Conservation (phyloP, 305 asterid species). For the Fraxinus angustifolia region DNA sequence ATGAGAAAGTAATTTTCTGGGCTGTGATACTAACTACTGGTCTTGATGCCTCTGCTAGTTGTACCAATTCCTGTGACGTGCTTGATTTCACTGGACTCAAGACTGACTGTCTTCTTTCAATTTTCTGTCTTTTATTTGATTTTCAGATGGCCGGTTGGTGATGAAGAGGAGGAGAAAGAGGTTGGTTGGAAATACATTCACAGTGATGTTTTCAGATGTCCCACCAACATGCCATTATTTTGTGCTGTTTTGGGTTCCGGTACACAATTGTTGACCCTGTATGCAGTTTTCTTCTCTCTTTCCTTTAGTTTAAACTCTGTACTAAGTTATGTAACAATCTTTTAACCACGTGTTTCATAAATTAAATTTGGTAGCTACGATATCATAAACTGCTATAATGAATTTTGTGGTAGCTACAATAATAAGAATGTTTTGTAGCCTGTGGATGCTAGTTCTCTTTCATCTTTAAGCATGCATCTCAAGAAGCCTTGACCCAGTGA, state of each 20-base stretch:
- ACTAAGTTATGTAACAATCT: background rate
- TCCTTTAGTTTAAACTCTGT: background rate
- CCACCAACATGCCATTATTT: constrained; percentile 56
- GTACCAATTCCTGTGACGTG: background rate
- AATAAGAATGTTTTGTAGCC: background rate
- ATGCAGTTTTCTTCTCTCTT: constrained; percentile 29
- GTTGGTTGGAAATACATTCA: constrained; percentile 76
- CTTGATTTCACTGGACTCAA: constrained; percentile 8
- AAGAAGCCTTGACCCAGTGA: background rate
- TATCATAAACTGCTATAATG: background rate
- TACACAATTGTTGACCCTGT: constrained; percentile 66
- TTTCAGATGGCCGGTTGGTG: constrained; percentile 62
- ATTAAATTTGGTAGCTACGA: background rate
- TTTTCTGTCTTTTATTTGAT: constrained; percentile 16
- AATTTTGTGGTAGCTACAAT: background rate
- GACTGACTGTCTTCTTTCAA: constrained; percentile 2
- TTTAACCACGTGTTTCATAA: background rate
- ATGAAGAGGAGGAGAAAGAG: constrained; percentile 84
- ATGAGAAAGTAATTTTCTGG: constrained; percentile 60
- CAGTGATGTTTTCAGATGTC: constrained; percentile 67
- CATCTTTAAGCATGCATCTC: background rate
- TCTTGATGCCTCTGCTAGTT: constrained; percentile 9
- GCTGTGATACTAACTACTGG: constrained; percentile 21
- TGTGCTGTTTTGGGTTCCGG: constrained; percentile 83
- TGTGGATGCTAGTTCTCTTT: background rate